phyloP scores from a whole-genome alignment of 345 rosid species.

The Anacardium occidentale region DNA sequence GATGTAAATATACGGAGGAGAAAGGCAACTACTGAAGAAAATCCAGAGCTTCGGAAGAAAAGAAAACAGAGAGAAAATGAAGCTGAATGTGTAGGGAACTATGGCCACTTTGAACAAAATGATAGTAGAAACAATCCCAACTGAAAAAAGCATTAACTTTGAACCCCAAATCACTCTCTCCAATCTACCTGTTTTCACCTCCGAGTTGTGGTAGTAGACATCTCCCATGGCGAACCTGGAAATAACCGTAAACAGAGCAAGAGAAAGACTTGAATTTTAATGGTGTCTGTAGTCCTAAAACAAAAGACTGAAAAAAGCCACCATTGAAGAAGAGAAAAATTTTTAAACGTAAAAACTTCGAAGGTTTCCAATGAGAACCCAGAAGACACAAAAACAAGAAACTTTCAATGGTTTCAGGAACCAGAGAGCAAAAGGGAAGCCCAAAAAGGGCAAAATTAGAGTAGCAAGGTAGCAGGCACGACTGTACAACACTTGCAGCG shows the following conservation, averaged over 20 bases:
- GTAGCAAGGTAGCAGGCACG: background rate
- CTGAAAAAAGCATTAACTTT: constrained; percentile 30
- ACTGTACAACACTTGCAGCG: background rate
- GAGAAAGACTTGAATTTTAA: background rate
- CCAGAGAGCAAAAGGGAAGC: background rate
- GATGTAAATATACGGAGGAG: constrained; percentile 52
- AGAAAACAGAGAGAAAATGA: constrained; percentile 23
- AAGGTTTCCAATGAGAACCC: background rate
- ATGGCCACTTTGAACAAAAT: constrained; percentile 37
- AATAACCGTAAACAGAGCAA: background rate
- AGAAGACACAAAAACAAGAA: background rate
- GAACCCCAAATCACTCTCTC: constrained; percentile 30
- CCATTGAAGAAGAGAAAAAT: constrained; percentile 16
- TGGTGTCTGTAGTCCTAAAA: constrained; percentile 2
- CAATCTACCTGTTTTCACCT: constrained; percentile 13
- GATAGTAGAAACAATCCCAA: constrained; percentile 36
- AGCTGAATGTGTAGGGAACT: constrained; percentile 29
- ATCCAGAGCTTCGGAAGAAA: constrained; percentile 31
- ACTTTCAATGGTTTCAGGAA: background rate
- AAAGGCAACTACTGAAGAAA: constrained; percentile 30
- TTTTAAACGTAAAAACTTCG: too few relatives aligned
- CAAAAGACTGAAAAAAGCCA: constrained; percentile 14
- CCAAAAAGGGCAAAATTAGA: background rate
- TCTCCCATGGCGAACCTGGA: constrained; percentile 21
- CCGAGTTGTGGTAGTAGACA: constrained; percentile 17